Conservation (phyloP, 352 stramenopile genomes). For the Pythium oligandrum region DNA sequence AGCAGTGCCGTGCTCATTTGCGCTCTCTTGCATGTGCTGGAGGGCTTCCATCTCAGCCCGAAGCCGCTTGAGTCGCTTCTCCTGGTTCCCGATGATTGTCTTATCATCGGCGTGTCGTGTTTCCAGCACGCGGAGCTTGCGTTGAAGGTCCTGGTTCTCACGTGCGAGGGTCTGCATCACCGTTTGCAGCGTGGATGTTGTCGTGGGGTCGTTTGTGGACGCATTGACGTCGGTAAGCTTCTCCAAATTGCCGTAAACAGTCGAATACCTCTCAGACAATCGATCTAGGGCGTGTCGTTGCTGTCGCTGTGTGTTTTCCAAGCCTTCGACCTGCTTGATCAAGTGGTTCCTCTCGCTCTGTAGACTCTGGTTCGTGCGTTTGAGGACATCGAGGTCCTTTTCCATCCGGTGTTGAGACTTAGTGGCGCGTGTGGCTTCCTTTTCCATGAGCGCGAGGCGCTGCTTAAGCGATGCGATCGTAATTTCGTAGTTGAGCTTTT, state of each 20-base stretch:
- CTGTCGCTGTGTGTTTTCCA: constrained; percentile 37
- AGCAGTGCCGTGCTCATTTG: background rate
- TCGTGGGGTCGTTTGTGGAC: constrained; percentile 7
- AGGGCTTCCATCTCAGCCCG: constrained; percentile 70
- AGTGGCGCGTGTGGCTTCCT: constrained; percentile 18
- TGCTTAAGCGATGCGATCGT: constrained; percentile 42
- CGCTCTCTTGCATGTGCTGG: constrained; percentile 61
- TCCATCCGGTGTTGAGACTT: constrained; percentile 31
- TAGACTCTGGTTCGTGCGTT: constrained; percentile 35
- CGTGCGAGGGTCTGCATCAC: constrained; percentile 51
- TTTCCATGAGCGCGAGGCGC: constrained; percentile 38
- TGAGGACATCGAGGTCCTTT: constrained; percentile 30
- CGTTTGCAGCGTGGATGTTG: constrained; percentile 23
- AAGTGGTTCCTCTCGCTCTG: constrained; percentile 32
- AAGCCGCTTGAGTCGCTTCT: constrained; percentile 68
- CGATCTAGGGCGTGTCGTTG: constrained; percentile 66
- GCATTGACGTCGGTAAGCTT: constrained; percentile 35
- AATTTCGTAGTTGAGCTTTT: constrained; percentile 29
- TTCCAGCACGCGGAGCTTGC: constrained; percentile 60
- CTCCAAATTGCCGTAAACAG: constrained; percentile 48
- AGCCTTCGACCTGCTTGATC: constrained; percentile 29
- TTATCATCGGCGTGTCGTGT: constrained; percentile 57
- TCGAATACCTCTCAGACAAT: constrained; percentile 50
- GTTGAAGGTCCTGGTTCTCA: constrained; percentile 67
- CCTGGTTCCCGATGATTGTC: constrained; percentile 37